Percentiles rank a stretch among this genome's conserved stretches.
These are phyloP conservation scores for Ceratopteris richardii DNA, from an alignment of 75 land plant species.

Conservation along the genomic window DNA sequence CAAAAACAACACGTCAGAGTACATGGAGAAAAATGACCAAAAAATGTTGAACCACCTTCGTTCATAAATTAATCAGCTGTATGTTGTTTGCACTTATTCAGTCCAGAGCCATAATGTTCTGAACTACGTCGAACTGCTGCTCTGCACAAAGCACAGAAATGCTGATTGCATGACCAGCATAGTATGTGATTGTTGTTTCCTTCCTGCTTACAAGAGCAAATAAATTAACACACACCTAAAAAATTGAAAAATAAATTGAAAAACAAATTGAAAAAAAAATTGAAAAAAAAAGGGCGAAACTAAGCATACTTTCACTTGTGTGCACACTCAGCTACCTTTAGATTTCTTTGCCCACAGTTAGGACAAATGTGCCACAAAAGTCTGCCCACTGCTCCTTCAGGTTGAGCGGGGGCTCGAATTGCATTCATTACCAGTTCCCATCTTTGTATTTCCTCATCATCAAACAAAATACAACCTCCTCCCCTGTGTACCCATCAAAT, in stretches of 20 bases:
- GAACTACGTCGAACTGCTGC: constrained; percentile 52
- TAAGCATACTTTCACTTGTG: no score
- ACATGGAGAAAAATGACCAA: no score
- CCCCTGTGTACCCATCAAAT: constrained; percentile 12
- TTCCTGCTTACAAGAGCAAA: constrained; percentile 32
- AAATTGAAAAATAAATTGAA: no score
- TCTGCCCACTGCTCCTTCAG: constrained; percentile 23
- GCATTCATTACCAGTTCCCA: constrained; percentile 54
- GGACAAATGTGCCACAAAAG: constrained; percentile 45
- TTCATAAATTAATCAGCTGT: constrained; percentile 23
- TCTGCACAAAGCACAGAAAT: constrained; percentile 69
- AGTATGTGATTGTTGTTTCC: constrained; percentile 86
- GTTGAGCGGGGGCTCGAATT: constrained; percentile 28
- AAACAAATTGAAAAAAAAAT: constrained; percentile 4
- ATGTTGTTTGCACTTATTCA: constrained; percentile 83
- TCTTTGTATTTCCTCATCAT: constrained; percentile 33
- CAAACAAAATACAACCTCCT: constrained; percentile 49
- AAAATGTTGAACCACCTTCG: no score
- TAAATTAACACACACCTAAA: background rate
- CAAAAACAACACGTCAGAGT: no score
- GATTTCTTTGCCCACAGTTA: constrained; percentile 65
- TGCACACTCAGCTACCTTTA: constrained; percentile 39
- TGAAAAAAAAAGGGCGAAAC: no score
- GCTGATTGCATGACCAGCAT: constrained; percentile 86
- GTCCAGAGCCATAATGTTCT: constrained; percentile 53